Base-by-base conservation (phyloP, 2,329 filamentous ascomycete species). In the Arthroderma sp. region DNA sequence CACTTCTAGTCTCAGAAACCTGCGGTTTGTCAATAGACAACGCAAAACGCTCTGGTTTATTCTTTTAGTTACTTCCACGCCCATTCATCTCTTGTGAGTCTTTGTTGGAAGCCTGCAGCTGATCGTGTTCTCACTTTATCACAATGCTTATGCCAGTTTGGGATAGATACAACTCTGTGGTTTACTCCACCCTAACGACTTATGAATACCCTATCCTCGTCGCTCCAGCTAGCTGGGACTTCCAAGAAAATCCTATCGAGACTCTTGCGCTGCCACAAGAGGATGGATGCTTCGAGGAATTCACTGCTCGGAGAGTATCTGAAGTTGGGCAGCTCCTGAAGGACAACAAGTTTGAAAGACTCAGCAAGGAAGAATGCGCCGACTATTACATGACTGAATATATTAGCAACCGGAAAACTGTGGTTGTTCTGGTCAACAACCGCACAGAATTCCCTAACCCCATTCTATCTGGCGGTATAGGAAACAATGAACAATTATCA, bases 1-100 rank as follows among this genome's bases (percentile, higher is more conserved):
- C 1, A 47, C 58, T 2, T 51, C 51, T 1, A 62, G 54, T 37
- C 29, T 54, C 5, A 43, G 55, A 5, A 63, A 63, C 40, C 38
- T 61, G 8, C 15, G 36, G 3, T 28, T 47, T 28, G 37, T 49
- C 3, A 40, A 37, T 4, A 11, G n/a, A 6, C 43, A 28, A 33
- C 28, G 46, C 29, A 36, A 29, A n/a, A 7, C 36, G 9, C 28
- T 55, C 4, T 53, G 50, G 47, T 8, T 43, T 2, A 27, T 42
- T 7, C 43, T 44, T 27, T 10, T 42, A 2, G 2, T 47, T 37
- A 44, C 45, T 41, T 54, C 51, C 4, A 29, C 51, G 5, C 47
- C 49, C 11, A 33, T 51, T 22, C 15, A 22, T 22, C 15, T 22
- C 15, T 22, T 22, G 15, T 22, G 15, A 22, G 15, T 22, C 15